Percentiles rank a stretch among this genome's conserved stretches.
phyloP scores from a whole-genome alignment of 345 rosid species.

The Populus davidiana region DNA sequence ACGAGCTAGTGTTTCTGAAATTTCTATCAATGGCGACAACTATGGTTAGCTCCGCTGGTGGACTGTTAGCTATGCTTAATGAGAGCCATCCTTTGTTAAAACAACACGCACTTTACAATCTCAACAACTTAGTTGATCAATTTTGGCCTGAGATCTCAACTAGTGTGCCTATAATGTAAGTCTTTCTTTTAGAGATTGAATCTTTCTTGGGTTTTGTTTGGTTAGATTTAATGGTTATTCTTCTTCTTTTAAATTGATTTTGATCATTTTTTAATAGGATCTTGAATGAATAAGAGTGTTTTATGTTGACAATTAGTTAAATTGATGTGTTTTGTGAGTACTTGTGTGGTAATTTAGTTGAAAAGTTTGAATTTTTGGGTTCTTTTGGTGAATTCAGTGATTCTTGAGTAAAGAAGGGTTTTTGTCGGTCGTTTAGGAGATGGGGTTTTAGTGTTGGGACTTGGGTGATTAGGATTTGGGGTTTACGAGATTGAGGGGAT shows the following conservation, averaged over 20 bases:
- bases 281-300: background rate
- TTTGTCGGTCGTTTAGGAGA: background rate
- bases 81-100: conserved; percentile 81
- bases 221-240: background rate
- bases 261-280: background rate
- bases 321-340: background rate
- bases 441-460: background rate
- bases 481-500: background rate
- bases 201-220: conserved; percentile 12
- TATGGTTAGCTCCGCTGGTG: conserved; percentile 91
- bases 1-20: background rate
- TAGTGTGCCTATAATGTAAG: conserved; percentile 88
- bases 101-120: conserved; percentile 83
- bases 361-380: background rate
- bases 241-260: background rate
- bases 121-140: conserved; percentile 79
- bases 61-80: conserved; percentile 91
- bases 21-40: conserved; percentile 49
- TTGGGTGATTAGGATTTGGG: background rate
- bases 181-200: background rate
- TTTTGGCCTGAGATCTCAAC: conserved; percentile 99
- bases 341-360: background rate
- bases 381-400: background rate
- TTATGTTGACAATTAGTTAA: background rate
- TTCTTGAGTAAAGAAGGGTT: background rate